Evolutionary conservation across 768 basidiomycete genomes (phyloP), one percentile per base, ranked within the genome.

Genomic region (Xerocomus brunneocitrinus): DNA sequence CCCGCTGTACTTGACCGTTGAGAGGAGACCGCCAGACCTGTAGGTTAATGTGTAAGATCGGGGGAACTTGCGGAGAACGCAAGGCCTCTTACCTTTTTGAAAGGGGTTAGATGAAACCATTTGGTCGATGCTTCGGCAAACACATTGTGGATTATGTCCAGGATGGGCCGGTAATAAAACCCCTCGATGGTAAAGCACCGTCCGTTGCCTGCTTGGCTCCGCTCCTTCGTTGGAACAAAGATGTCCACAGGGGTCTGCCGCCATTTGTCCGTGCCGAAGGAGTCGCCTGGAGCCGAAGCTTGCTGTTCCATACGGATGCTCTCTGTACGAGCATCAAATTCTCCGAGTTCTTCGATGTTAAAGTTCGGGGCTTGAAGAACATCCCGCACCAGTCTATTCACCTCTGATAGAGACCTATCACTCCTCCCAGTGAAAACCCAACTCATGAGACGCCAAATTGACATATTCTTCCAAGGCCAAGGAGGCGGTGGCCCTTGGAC

Each of bases 31-130:
- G 31, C 46, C 46, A 47, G 32, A 47, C 8, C 30, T 31, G 30
- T 8, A 31, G 19, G 8, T 16, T 16, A 19, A 19, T 19, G 19
- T 19, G 19, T 19, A 19, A 19, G 19, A 24, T 62, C 60, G 62
- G 64, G 66, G 0, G 66, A 66, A 0, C 47, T 52, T 19, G 19
- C 19, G 19, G 19, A 19, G 61, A 55, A 48, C 67, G 64, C 19
- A 36, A 68, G 63, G 12, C 25, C 13, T 27, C 54, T 59, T 0
- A 51, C 25, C 16, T 44, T 36, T 8, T 36, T 36, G 35, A 36
- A 36, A 36, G 35, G 35, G 9, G 35, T 36, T 9, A 36, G 35
- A 19, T 19, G 19, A 19, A 19, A 19, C 19, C 19, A 19, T 19
- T 19, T 19, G 19, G 19, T 19, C 19, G 35, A 36, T 36, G 35